Evolutionary conservation across 1,139 yeast genomes (phyloP), one percentile per base, ranked within the genome.

Genomic region (Lodderomyces beijingensis): DNA sequence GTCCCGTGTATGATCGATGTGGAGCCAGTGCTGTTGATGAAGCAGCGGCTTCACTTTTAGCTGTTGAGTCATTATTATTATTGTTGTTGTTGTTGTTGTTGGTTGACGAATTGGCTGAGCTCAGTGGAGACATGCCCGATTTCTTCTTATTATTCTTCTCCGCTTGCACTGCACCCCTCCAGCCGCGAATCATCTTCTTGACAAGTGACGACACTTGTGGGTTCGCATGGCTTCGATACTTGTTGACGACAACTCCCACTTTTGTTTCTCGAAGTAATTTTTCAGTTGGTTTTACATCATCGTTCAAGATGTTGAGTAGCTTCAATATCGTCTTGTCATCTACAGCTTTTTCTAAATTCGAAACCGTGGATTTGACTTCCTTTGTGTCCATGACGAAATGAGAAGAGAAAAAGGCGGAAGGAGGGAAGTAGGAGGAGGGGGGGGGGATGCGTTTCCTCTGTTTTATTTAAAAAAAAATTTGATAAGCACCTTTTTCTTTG

Each of bases 161-260:
- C 35, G 73, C 74, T 35, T 85, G 83, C 8, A 91, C 95, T 33
- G 82, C 81, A 39, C 88, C 96, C 55, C 88, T 86, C 98, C 98
- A 91, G 27, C 71, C 68, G 48, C 79, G 76, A 49, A 91, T 88
- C 66, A 87, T 85, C 48, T 76, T 77, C 57, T 84, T 85, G 20
- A 89, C 97, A 33, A 83, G 62, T 5, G 74, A 61, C 12, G 79
- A 70, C 31, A 91, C 78, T 40, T 81, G 85, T 16, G 69, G 48
- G 53, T 84, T 86, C 16, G 66, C 50, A 43, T 85, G 85, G 8
- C 82, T 62, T 45, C 95, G 74, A 51, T 82, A 77, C 59, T 87
- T 88, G 61, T 93, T 93, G 30, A 91, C 97, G 5, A 91, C 93
- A 16, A 91, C 93, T 40, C 98, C 98, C n/a, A 91, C 91, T 57